A percentile compares a stretch with the other conserved stretches of the same genome.
phyloP scores from a whole-genome alignment of 257 asterid genomes.

The Voacanga thouarsii region DNA sequence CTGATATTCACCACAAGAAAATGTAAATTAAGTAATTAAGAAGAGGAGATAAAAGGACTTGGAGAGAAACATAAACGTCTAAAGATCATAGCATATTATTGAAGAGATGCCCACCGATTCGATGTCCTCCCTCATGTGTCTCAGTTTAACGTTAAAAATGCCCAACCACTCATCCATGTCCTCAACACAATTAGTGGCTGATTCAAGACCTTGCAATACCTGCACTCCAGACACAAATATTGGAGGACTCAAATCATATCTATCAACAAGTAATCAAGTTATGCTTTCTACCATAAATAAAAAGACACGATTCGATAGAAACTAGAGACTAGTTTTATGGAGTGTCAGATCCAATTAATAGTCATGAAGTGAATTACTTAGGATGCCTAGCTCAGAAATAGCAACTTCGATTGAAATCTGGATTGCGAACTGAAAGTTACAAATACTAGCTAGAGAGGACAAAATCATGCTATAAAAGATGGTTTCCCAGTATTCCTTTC shows the following conservation, averaged over 20 bases:
- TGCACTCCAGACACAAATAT: conserved; percentile 34
- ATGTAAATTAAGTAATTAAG: background rate
- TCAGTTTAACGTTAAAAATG: conserved; percentile 86
- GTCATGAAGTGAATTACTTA: background rate
- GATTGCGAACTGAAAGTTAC: background rate
- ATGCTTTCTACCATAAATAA: background rate
- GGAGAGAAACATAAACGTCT: background rate
- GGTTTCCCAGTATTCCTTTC: background rate
- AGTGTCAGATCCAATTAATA: background rate
- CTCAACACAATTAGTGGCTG: conserved; percentile 80
- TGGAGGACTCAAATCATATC: conserved; percentile 10
- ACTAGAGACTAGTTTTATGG: background rate
- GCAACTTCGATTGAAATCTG: background rate
- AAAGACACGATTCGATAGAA: background rate
- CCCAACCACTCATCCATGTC: conserved; percentile 99
- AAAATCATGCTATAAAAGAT: background rate
- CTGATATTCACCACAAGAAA: background rate
- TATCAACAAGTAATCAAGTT: background rate
- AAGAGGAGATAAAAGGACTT: background rate
- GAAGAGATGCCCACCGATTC: conserved; percentile 65
- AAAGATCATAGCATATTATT: conserved; percentile 6
- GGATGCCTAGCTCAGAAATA: background rate
- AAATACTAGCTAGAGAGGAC: background rate
- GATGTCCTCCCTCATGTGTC: conserved; percentile 99
- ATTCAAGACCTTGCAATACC: conserved; percentile 85